Evolutionary conservation across 164 flowering plant genomes (phyloP), one percentile per base, ranked within the genome.

Genomic region (Sedum album): DNA sequence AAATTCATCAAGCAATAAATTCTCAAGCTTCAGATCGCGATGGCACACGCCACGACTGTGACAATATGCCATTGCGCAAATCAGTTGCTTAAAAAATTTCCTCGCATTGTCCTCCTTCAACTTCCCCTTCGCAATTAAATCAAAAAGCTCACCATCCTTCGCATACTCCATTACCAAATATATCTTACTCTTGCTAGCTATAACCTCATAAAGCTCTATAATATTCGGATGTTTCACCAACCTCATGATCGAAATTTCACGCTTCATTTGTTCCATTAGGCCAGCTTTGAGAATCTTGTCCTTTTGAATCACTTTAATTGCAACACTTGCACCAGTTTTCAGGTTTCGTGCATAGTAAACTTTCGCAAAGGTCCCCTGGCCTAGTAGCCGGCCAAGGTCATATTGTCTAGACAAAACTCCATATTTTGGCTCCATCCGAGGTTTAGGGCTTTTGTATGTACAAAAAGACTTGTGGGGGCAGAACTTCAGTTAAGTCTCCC

Each of bases 331-430:
- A 55, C 83, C 80, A 10, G 84, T 80, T 69, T 72, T 55, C 17
- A 85, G 66, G 70, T 79, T 82, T 76, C 93, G 84, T 1, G 85
- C 98, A 79, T 77, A 78, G 73, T 90, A 86, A 31, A 92, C 98
- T 80, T 88, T 92, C 0, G 93, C 98, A 68, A 90, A 92, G 60
- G 91, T 87, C 5, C 95, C 98, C 76, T 92, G 91, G 49, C 97
- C 95, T 2, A 91, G 76, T 65, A 91, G 66, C 68, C 90, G 83
- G 62, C 97, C 97, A 33, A 92, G 20, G 70, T 90, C 96, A 75
- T 90, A 92, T 69, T 68, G 78, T 66, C 83, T 77, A 82, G 88
- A 82, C 82, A 90, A 70, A 28, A 85, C 77, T 70, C 79, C 74
- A 39, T 80, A 77, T 68, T 83, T 86, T 67, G 71, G 72, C 20